Evolutionary conservation across 352 stramenopile genomes (phyloP), one percentile per base, ranked within the genome.

Genomic region (Phytophthora multivora): DNA sequence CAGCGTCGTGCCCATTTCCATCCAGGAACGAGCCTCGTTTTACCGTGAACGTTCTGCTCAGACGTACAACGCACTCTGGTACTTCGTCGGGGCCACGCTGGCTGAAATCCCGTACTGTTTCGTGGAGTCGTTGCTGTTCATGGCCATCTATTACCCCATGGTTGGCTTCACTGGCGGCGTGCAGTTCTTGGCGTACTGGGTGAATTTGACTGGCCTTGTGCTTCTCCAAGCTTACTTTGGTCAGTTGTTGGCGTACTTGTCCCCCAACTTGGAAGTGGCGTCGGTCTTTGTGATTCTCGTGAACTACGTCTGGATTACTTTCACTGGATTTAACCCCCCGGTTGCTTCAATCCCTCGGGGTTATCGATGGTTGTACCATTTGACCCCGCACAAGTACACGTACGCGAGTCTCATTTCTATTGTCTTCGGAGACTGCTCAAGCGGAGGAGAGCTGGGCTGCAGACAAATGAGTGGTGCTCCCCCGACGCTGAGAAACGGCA

Each of bases 181-280:
- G 5, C 77, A 87, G 26, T 79, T 74, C 39, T 78, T 96, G 31
- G 71, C 60, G 21, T 57, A 89, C 40, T 89, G 66, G 16, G 68
- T 91, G n/a, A 62, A 52, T 38, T 75, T 52, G 16, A 41, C 45
- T n/a, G 45, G n/a, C n/a, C 28, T 52, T 2, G 28, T 52, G n/a
- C 15, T 52, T 23, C 45, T 52, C 4, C 50, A 57, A 48, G 50
- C 50, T 8, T 57, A 80, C 25, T 48, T 79, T 12, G 71, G 71
- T 0, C 59, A 80, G 39, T 49, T 79, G 1, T 23, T 80, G 28
- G 60, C 53, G 10, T 79, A 62, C 28, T 39, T 58, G 30, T 7
- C 45, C 15, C 56, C 47, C 1, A 64, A 31, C 12, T 26, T 58
- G 15, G 56, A 64, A 52, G 45, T 64, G 15, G 40, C 36, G n/a